Percentiles rank a stretch among this genome's conserved stretches.
Evolutionary conservation across 2,329 filamentous ascomycete genomes (phyloP).

Genomic region (Emergomyces africanus): DNA sequence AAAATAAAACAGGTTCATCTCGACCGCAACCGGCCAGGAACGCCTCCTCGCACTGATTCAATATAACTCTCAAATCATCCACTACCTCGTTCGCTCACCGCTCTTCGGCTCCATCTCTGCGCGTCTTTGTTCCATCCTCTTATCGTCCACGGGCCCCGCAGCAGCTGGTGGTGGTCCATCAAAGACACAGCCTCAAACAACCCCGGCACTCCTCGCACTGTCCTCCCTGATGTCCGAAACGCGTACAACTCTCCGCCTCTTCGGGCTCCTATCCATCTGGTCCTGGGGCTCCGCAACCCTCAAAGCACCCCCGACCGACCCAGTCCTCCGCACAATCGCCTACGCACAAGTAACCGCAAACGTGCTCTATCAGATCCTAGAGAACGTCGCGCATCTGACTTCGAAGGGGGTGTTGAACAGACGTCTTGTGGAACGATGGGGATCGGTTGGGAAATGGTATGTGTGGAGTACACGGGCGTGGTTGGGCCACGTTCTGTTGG

Average conservation of each 20-base stretch:
- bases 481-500: conserved; percentile 63
- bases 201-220: conserved; percentile 38
- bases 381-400: conserved; percentile 71
- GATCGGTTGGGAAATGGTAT: conserved; percentile 49
- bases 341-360: conserved; percentile 57
- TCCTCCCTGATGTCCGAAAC: conserved; percentile 37
- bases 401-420: conserved; percentile 54
- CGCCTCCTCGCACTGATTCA: conserved; percentile 54
- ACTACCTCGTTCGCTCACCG: conserved; percentile 45
- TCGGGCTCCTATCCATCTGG: conserved; percentile 61
- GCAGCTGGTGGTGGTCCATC: conserved; percentile 4
- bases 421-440: conserved; percentile 26
- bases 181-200: conserved; percentile 20
- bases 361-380: conserved; percentile 60
- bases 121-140: conserved; percentile 32
- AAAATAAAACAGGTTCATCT: conserved; percentile 46
- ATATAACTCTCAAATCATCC: conserved; percentile 52
- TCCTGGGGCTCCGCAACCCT: conserved; percentile 57
- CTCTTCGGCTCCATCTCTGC: conserved; percentile 36
- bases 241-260: conserved; percentile 44
- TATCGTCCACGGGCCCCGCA: not conserved
- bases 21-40: conserved; percentile 57
- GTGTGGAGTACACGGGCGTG: conserved; percentile 69
- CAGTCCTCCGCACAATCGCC: conserved; percentile 40
- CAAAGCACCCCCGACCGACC: conserved; percentile 31